phyloP scores from a whole-genome alignment of 176 grass and related monocot genomes.

The Pharus latifolius region DNA sequence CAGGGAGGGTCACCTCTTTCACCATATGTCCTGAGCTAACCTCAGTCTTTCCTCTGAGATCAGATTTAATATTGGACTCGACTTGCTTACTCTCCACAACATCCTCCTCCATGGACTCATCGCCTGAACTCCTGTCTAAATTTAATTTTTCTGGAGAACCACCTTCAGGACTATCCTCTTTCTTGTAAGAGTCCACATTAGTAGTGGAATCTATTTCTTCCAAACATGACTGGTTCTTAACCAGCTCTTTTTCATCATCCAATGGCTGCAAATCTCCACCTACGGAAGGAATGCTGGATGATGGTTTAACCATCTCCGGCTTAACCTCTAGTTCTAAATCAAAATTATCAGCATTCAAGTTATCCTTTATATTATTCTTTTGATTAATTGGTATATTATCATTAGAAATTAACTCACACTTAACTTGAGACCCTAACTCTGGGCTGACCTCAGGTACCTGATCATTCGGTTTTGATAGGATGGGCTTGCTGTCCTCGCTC shows the following conservation, averaged over 20 bases:
- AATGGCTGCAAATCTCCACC: constrained; percentile 59
- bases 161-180: constrained; percentile 47
- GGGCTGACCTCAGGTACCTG: constrained; percentile 93
- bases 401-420: constrained; percentile 88
- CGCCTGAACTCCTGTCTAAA: constrained; percentile 97
- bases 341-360: constrained; percentile 99
- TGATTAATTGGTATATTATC: constrained; percentile 85
- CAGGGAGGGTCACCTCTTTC: constrained; percentile 39
- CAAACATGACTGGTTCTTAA: constrained; percentile 59
- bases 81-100: constrained; percentile 56
- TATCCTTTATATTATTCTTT: constrained; percentile 91
- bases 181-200: constrained; percentile 57
- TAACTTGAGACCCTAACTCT: constrained; percentile 88
- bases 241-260: constrained; percentile 77
- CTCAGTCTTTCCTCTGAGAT: constrained; percentile 27
- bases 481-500: constrained; percentile 39
- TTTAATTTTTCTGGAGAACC: constrained; percentile 91
- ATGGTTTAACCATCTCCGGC: constrained; percentile 80
- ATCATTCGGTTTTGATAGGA: constrained; percentile 39
- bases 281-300: constrained; percentile 63
- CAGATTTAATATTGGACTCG: constrained; percentile 53
- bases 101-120: constrained; percentile 99
- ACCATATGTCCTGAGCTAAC: constrained; percentile 31
- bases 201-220: constrained; percentile 59
- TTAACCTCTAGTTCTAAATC: constrained; percentile 99